A percentile compares a stretch with the other conserved stretches of the same genome.
Evolutionary conservation across 768 basidiomycete genomes (phyloP).

Genomic region (Podaxis sp.): DNA sequence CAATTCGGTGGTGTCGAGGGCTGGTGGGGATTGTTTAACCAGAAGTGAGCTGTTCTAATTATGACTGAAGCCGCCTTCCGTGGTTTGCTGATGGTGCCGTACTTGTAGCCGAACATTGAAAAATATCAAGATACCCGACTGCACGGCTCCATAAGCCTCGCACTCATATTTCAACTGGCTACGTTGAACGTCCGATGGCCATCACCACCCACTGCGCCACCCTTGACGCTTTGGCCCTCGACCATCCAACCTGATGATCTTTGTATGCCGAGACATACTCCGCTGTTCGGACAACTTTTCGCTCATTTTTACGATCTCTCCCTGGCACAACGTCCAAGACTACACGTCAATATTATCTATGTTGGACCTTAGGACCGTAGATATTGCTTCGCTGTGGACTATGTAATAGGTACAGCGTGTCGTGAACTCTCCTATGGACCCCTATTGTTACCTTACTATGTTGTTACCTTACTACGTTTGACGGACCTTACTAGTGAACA

Average conservation of each 20-base stretch:
- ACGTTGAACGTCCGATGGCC: not conserved
- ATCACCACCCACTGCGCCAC: not conserved
- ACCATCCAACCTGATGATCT: not conserved
- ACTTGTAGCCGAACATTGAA: slow-evolving; percentile 64
- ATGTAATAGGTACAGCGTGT: not conserved
- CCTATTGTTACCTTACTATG: not conserved
- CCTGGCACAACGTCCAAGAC: not conserved
- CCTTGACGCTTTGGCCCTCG: not conserved
- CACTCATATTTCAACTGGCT: not conserved
- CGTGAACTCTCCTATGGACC: not conserved
- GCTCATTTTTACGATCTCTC: not conserved
- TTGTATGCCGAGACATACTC: not conserved
- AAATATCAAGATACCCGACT: slow-evolving; percentile 63
- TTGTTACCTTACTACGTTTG: not conserved
- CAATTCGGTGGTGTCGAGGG: slow-evolving; percentile 80
- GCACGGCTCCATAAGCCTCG: slow-evolving; percentile 35
- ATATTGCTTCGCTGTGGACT: not conserved
- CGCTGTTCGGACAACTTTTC: not conserved
- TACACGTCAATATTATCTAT: not conserved
- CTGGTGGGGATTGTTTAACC: slow-evolving; percentile 48
- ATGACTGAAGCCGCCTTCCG: not conserved
- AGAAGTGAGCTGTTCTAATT: slow-evolving; percentile 30
- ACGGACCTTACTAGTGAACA: not conserved
- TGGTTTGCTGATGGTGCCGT: not conserved
- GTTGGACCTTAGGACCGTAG: not conserved